Base-by-base conservation (phyloP, 2,329 filamentous ascomycete genomes). In the Verticillium dahliae region DNA sequence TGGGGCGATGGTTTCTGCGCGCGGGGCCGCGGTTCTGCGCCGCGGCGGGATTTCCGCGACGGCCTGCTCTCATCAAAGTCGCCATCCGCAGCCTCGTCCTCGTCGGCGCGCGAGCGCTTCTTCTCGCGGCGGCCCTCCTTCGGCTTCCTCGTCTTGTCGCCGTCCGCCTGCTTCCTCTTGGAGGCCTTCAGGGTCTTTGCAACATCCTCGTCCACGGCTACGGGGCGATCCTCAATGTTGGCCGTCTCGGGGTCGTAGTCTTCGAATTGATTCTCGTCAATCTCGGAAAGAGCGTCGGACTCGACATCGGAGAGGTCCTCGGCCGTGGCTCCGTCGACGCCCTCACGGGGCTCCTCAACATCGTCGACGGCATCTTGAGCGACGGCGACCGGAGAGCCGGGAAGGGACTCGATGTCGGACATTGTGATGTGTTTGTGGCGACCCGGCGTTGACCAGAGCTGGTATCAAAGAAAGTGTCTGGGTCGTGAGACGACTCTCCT, bases 71-170 rank as follows among this genome's bases (percentile, higher is more conserved):
- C 58, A 4, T 59, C 58, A 15, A 59, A 59, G 13, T 79, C 79
- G 10, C 75, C 76, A 52, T 74, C 75, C 38, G 70, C 72, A 5
- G 76, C 80, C 33, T 74, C 79, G 52, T 78, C 81, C 60, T 81
- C 81, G 35, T 82, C 81, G 62, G 82, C 80, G 45, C 76, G 76
- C 57, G 80, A 76, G 56, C 83, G 77, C 72, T 88, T 87, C 75
- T 91, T 90, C 66, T 88, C 88, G 68, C 88, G 82, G 58, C 86
- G 82, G n/a, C 85, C 87, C 69, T 87, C 89, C 72, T 89, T 87
- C 60, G 90, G 89, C 76, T 92, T 95, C 75, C 90, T 91, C 54
- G 80, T 75, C 57, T 82, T 81, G 35, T 83, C 85, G 59, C 87
- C 87, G 38, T 84, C 88, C 9, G 80, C 71, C 62, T 90, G 84